Evolutionary conservation across 1,284 basidiomycete species (phyloP).

Genomic region (Phellinidium pouzarii): DNA sequence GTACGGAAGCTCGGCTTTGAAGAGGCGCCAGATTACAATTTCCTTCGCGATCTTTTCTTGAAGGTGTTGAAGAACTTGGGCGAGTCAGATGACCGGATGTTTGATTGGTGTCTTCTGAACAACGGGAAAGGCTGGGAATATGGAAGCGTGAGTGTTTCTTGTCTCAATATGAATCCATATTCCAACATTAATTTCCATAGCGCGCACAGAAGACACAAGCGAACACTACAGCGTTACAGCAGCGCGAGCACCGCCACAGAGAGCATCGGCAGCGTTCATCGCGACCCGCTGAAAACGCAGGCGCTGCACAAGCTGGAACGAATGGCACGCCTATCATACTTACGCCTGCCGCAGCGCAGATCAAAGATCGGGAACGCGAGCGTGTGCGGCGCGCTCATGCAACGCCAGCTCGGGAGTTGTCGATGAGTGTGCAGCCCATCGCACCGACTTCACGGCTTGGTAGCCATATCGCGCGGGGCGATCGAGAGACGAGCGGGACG

Average conservation of each 20-base stretch:
- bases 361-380: constrained; percentile 45
- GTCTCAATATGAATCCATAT: constrained; percentile 10
- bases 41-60: constrained; percentile 88
- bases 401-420: constrained; percentile 29
- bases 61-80: constrained; percentile 88
- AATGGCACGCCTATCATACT: constrained; percentile 46
- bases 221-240: constrained; percentile 39
- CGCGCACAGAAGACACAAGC: constrained; percentile 35
- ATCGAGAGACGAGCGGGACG: constrained; percentile 2
- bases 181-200: constrained; percentile 18
- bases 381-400: constrained; percentile 34
- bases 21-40: constrained; percentile 96
- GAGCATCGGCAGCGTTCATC: constrained; percentile 52
- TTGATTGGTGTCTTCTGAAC: constrained; percentile 97
- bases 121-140: constrained; percentile 85
- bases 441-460: constrained; percentile 54
- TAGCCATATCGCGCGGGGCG: constrained; percentile 32
- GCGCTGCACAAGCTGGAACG: constrained; percentile 32
- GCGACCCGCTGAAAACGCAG: constrained; percentile 44
- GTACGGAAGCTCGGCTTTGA: constrained; percentile 94
- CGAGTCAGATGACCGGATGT: constrained; percentile 89
- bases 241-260: constrained; percentile 48
- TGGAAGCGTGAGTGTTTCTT: constrained; percentile 49
- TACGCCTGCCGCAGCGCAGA: constrained; percentile 55
- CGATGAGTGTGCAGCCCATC: constrained; percentile 57